These are phyloP conservation scores for Phaeosphaeria sp. DNA, from an alignment of 2,329 filamentous ascomycete genomes.

Conservation along the genomic window DNA sequence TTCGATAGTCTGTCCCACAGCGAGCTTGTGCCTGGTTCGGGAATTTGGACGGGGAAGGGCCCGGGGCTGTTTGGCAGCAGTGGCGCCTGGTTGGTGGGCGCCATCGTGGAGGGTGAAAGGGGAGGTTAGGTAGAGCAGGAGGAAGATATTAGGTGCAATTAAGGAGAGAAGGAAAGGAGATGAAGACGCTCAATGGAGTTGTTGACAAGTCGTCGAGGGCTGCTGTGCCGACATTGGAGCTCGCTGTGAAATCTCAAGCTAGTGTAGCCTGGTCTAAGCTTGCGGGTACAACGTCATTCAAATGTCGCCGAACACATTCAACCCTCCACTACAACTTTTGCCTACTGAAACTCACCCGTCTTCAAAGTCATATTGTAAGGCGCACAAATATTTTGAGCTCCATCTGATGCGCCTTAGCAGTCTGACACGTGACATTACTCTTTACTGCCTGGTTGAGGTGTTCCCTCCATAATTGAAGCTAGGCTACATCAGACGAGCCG, in stretches of 20 bases:
- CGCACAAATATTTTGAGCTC: too few relatives aligned
- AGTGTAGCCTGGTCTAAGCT: slow-evolving; percentile 16
- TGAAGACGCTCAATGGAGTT: slow-evolving; percentile 22
- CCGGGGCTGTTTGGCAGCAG: slow-evolving; percentile 42
- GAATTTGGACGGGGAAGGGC: slow-evolving; percentile 43
- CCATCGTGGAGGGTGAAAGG: slow-evolving; percentile 27
- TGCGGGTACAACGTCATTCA: slow-evolving; percentile 20
- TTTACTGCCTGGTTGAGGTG: neutral
- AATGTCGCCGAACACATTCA: neutral
- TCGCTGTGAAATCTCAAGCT: slow-evolving; percentile 23
- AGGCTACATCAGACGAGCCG: neutral
- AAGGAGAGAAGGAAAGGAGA: slow-evolving; percentile 6
- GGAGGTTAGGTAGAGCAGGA: neutral
- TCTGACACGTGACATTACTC: slow-evolving; percentile 2
- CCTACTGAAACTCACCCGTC: neutral
- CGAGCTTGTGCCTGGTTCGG: slow-evolving; percentile 64
- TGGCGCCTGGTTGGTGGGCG: slow-evolving; percentile 30
- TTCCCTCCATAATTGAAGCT: slow-evolving; percentile 16
- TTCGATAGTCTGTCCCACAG: slow-evolving; percentile 88
- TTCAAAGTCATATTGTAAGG: too few relatives aligned
- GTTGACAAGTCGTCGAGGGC: slow-evolving; percentile 12
- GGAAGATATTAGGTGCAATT: slow-evolving; percentile 1
- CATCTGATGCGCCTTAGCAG: neutral
- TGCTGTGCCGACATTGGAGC: slow-evolving; percentile 10
- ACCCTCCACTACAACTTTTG: neutral